Evolutionary conservation across 257 asterid species (phyloP).

Genomic region (Dorcoceras hygrometricum): DNA sequence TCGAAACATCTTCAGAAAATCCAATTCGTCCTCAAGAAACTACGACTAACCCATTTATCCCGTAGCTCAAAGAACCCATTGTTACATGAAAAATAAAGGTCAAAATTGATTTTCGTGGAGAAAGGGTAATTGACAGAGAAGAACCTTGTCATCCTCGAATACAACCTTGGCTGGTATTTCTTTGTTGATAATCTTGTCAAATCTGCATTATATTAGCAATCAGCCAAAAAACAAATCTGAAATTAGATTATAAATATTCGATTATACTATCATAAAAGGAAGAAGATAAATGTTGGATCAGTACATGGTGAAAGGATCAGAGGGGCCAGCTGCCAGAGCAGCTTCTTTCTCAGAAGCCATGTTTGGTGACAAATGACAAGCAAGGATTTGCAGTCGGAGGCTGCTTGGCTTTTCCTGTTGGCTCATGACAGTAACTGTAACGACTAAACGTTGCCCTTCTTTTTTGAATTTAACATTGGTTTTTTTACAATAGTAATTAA

Average conservation of each 20-base stretch:
- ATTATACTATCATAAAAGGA: neutral
- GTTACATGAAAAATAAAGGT: conserved; percentile 14
- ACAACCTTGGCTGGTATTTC: conserved; percentile 76
- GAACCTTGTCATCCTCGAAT: conserved; percentile 87
- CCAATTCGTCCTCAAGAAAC: neutral
- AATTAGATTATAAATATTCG: too few species aligned
- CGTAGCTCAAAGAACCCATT: neutral
- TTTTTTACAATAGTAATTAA: too few species aligned
- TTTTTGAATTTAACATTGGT: too few species aligned
- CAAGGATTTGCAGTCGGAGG: conserved; percentile 42
- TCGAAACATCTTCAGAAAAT: neutral
- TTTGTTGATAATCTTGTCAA: conserved; percentile 86
- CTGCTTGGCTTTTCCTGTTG: conserved; percentile 27
- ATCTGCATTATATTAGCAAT: conserved; percentile 42
- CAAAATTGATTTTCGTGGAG: neutral
- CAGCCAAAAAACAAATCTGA: conserved; percentile 18
- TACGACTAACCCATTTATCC: neutral
- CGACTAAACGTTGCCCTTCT: too few species aligned
- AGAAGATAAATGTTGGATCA: neutral
- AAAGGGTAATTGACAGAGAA: neutral
- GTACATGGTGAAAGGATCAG: conserved; percentile 81
- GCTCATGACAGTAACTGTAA: neutral
- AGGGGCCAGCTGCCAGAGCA: conserved; percentile 69
- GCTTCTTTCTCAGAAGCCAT: conserved; percentile 97
- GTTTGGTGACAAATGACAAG: conserved; percentile 32